Base-by-base conservation (phyloP, 768 basidiomycete genomes). In the Tremella mesenterica region DNA sequence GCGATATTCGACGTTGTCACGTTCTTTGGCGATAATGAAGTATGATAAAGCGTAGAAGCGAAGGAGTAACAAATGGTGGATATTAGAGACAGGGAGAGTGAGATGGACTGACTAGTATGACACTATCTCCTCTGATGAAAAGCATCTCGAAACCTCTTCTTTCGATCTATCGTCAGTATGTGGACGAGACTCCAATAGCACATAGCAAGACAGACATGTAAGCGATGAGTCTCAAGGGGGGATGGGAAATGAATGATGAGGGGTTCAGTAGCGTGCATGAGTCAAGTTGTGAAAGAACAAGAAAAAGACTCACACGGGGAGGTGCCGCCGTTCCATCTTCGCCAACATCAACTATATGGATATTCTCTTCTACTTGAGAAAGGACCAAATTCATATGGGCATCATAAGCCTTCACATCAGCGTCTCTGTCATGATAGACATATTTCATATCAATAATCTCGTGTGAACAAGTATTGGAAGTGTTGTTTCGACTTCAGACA, bases 331-430 rank as follows among this genome's bases (percentile, higher is more conserved):
- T 74, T 10, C 76, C 81, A 38, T 79, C 80, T 30, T 92, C 90
- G n/a, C 79, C 76, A 1, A 79, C 76, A 60, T 96, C 91, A n/a
- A 96, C 89, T 58, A 95, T 79, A 82, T 92, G 86, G 58, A 97
- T 89, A 2, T 86, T 91, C 76, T 99, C 95, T 71, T 96, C 93
- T 14, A 96, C 95, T 69, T 96, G 88, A 65, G 88, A 91, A 64
- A 99, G 79, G 58, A 99, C 95, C 64, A 99, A 79, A 74, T 99
- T 97, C 95, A 97, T 97, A 74, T 97, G 95, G n/a, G 92, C 95
- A 76, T 99, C 95, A 68, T 97, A 97, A 20, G 95, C 95, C 95
- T 99, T 66, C 1, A 18, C 2, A 41, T 14, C 20, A n/a, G 31
- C 12, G 33, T 18, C 33, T 18, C 14, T 23, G n/a, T 41, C 38